A percentile compares a stretch with the other conserved stretches of the same genome.
Evolutionary conservation across 116 monocot species (phyloP).

Genomic region (Posidonia oceanica): DNA sequence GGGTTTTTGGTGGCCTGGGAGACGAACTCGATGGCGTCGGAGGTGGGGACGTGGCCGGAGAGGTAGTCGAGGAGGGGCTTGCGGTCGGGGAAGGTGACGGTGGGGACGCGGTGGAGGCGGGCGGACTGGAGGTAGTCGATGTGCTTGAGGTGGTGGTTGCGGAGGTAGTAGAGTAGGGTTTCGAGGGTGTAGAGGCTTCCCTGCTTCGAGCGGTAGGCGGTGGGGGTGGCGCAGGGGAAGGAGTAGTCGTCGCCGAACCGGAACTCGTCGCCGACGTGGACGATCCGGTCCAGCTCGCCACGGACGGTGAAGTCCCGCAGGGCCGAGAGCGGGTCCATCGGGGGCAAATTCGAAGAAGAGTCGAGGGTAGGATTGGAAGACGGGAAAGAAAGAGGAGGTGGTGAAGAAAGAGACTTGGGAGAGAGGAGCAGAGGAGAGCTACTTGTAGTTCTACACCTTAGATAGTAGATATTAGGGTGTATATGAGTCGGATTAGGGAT

Average conservation of each 20-base stretch:
- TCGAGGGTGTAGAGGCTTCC: conserved; percentile 80
- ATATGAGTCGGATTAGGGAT: too few species aligned
- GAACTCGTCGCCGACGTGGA: conserved; percentile 45
- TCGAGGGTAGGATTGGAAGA: too few species aligned
- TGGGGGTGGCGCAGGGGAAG: conserved; percentile 53
- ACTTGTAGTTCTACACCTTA: too few species aligned
- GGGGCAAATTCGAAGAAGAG: too few species aligned
- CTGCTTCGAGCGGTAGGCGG: conserved; percentile 88
- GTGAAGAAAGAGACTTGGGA: too few species aligned
- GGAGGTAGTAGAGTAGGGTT: conserved; percentile 67
- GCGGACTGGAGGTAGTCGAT: conserved; percentile 81
- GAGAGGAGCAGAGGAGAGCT: too few species aligned
- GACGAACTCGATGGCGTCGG: conserved; percentile 27
- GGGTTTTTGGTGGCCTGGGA: conserved; percentile 11
- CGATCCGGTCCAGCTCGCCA: conserved; percentile 54
- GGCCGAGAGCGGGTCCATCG: conserved; percentile 79
- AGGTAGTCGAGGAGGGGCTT: conserved; percentile 93
- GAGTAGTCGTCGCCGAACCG: conserved; percentile 70
- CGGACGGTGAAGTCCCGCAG: conserved; percentile 75
- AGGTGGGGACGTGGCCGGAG: conserved; percentile 40
- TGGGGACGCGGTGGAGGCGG: conserved; percentile 52
- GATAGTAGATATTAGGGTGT: too few species aligned
- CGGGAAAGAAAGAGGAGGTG: too few species aligned
- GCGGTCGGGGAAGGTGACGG: conserved; percentile 88
- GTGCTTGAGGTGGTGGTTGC: conserved; percentile 75